A percentile compares a stretch with the other conserved stretches of the same genome.
phyloP scores from a whole-genome alignment of 257 asterid genomes.

The Mentha longifolia region DNA sequence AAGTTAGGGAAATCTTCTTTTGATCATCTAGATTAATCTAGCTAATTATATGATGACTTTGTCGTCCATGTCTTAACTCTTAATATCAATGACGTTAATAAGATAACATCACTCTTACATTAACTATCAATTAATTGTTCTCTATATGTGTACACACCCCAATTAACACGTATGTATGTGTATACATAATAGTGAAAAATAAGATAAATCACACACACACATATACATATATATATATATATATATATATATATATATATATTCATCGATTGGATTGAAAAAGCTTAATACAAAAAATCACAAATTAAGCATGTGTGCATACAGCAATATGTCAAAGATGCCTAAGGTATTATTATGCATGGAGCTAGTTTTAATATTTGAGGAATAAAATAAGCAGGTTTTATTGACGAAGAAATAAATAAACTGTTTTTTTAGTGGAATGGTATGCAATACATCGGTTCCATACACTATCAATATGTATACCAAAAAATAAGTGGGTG shows the following conservation, averaged over 20 bases:
- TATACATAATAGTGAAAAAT: no score
- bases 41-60: not conserved
- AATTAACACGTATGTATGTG: not conserved
- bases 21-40: not conserved
- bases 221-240: no score
- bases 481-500: no score
- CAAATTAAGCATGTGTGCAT: not conserved
- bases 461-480: no score
- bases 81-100: not conserved
- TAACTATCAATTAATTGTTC: not conserved
- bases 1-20: not conserved
- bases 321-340: conserved; percentile 25
- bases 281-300: not conserved
- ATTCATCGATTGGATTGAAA: no score
- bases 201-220: no score
- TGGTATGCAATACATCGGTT: not conserved
- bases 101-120: not conserved
- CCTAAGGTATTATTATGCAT: not conserved
- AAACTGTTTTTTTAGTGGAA: not conserved
- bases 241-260: no score
- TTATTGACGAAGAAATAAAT: conserved; percentile 21
- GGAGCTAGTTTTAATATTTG: not conserved
- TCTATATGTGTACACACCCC: not conserved
- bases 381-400: conserved; percentile 21
- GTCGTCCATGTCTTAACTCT: not conserved